Evolutionary conservation across 805 yeast species (phyloP).

Genomic region (Myxozyma melibiosi): DNA sequence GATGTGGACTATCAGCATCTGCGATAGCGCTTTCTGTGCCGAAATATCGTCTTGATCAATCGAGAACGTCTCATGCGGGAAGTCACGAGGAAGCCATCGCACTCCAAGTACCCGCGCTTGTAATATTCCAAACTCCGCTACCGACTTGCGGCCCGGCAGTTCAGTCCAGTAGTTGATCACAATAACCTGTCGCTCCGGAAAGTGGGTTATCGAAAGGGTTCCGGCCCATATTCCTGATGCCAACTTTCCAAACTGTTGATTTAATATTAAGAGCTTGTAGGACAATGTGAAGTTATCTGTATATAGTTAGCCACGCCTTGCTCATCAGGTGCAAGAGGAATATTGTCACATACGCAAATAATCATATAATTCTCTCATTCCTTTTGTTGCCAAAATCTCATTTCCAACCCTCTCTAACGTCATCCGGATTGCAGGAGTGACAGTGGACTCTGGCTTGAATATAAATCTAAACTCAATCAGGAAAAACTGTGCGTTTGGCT

Average conservation of each 20-base stretch:
- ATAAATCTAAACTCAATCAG: conserved; percentile 74
- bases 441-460: conserved; percentile 46
- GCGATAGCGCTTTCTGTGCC: conserved; percentile 27
- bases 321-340: too few relatives aligned
- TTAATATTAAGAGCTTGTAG: conserved; percentile 49
- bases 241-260: conserved; percentile 57
- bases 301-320: neutral
- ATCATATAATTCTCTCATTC: conserved; percentile 57
- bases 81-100: conserved; percentile 26
- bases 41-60: conserved; percentile 27
- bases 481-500: conserved; percentile 66
- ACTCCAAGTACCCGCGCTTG: conserved; percentile 27
- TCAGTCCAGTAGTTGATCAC: conserved; percentile 65
- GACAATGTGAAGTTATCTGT: conserved; percentile 30
- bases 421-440: conserved; percentile 40
- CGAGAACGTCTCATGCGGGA: conserved; percentile 12
- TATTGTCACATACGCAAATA: conserved; percentile 37
- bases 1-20: conserved; percentile 26
- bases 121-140: conserved; percentile 61
- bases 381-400: conserved; percentile 49
- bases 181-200: conserved; percentile 56
- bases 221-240: conserved; percentile 60
- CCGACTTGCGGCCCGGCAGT: conserved; percentile 47
- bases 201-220: conserved; percentile 59
- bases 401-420: conserved; percentile 62